These are phyloP conservation scores for Physcia stellaris DNA, from an alignment of 495 filamentous ascomycete genomes.

Conservation along the genomic window DNA sequence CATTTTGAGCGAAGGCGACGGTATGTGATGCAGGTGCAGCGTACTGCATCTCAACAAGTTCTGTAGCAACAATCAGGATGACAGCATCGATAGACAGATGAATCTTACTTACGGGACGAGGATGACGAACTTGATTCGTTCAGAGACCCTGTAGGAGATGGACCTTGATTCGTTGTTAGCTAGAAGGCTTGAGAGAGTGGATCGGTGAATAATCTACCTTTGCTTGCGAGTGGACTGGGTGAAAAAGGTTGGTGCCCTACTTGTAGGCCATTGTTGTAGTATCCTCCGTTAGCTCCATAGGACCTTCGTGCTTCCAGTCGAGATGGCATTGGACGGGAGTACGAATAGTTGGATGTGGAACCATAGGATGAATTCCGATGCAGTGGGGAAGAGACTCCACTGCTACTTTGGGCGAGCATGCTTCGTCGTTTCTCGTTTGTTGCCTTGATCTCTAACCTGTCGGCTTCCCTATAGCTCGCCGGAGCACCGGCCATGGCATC, in stretches of 20 bases:
- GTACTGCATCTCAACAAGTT: background rate
- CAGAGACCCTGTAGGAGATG: slow-evolving; percentile 16
- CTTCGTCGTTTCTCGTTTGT: slow-evolving; percentile 7
- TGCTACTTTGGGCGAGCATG: slow-evolving; percentile 3
- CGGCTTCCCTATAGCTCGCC: slow-evolving; percentile 28
- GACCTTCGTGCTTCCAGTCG: slow-evolving; percentile 2
- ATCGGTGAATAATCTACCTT: too few species aligned
- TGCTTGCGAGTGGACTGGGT: slow-evolving; percentile 5
- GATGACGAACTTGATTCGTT: slow-evolving; percentile 12
- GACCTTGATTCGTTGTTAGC: too few species aligned
- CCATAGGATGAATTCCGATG: slow-evolving; percentile 1
- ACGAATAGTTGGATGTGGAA: background rate
- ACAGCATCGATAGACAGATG: too few species aligned
- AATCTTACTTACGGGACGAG: slow-evolving; percentile 17
- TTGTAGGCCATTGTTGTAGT: too few species aligned
- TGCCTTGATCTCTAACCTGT: slow-evolving; percentile 8
- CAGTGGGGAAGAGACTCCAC: slow-evolving; percentile 1
- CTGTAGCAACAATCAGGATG: too few species aligned
- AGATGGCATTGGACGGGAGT: background rate
- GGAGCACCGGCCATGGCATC: slow-evolving; percentile 43
- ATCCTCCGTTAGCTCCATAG: background rate
- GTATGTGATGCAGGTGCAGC: too few species aligned
- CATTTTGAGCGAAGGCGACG: too few species aligned
- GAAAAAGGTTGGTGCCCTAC: too few species aligned
- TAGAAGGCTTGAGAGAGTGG: too few species aligned